Evolutionary conservation across 2,329 filamentous ascomycete genomes (phyloP).

Genomic region (Xylogone sp.): DNA sequence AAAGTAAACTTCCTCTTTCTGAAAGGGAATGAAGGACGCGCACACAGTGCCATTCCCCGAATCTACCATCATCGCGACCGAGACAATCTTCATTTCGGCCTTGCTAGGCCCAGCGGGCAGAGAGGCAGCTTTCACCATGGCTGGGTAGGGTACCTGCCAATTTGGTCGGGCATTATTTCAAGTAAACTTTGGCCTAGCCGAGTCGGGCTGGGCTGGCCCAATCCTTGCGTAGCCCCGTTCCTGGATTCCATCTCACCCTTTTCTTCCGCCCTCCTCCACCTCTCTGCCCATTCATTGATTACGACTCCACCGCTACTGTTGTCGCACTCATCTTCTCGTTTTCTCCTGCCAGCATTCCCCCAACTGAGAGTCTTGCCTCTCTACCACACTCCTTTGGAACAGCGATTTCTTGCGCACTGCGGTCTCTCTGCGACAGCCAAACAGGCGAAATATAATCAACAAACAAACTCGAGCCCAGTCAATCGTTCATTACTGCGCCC

Average conservation of each 20-base stretch:
- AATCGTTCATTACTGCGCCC: background rate
- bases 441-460: background rate
- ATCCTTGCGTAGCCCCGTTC: background rate
- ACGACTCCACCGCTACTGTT: background rate
- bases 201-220: background rate
- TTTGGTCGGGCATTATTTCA: too few relatives aligned
- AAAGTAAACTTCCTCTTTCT: too few relatives aligned
- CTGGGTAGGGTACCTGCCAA: too few relatives aligned
- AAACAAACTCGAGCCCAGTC: background rate
- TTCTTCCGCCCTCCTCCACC: background rate
- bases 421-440: background rate
- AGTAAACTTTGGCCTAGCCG: background rate
- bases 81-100: background rate
- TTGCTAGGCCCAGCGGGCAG: background rate
- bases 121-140: too few relatives aligned
- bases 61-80: background rate
- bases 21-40: background rate
- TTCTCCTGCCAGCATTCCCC: slow-evolving; percentile 23
- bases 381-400: slow-evolving; percentile 34
- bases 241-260: background rate
- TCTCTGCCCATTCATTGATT: background rate
- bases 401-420: slow-evolving; percentile 13
- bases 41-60: background rate
- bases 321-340: slow-evolving; percentile 1
- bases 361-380: slow-evolving; percentile 30